phyloP scores from a whole-genome alignment of 306 rosid genomes.

The Rubus idaeus region DNA sequence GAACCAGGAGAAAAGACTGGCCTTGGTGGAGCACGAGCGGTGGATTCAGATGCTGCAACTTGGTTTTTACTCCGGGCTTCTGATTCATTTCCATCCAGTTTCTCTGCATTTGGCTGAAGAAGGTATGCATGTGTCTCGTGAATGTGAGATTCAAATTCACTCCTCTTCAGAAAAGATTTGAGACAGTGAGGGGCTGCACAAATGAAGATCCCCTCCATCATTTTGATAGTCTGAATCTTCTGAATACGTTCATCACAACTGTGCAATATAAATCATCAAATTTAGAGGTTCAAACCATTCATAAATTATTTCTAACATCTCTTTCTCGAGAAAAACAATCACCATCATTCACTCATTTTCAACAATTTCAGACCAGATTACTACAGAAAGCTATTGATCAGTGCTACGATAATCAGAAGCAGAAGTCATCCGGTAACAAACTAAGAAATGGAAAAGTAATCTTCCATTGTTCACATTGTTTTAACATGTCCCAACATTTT shows the following conservation, averaged over 20 bases:
- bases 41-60: conserved; percentile 70
- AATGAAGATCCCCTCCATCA: conserved; percentile 97
- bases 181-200: conserved; percentile 99
- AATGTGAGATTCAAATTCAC: conserved; percentile 88
- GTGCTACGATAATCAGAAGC: neutral
- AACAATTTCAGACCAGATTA: neutral
- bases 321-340: neutral
- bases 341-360: neutral
- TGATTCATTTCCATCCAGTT: conserved; percentile 81
- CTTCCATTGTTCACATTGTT: neutral
- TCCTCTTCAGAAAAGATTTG: conserved; percentile 76
- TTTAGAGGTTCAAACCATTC: conserved; percentile 22
- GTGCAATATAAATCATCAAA: conserved; percentile 34
- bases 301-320: neutral
- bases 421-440: neutral
- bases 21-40: conserved; percentile 67
- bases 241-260: conserved; percentile 97
- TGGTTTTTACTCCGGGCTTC: conserved; percentile 81
- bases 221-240: conserved; percentile 93
- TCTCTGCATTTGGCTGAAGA: conserved; percentile 70
- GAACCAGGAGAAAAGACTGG: conserved; percentile 76
- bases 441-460: neutral
- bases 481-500: neutral
- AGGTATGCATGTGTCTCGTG: conserved; percentile 73
- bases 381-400: neutral